Base-by-base conservation (phyloP, 2,329 filamentous ascomycete species). In the Xylaria sp. region DNA sequence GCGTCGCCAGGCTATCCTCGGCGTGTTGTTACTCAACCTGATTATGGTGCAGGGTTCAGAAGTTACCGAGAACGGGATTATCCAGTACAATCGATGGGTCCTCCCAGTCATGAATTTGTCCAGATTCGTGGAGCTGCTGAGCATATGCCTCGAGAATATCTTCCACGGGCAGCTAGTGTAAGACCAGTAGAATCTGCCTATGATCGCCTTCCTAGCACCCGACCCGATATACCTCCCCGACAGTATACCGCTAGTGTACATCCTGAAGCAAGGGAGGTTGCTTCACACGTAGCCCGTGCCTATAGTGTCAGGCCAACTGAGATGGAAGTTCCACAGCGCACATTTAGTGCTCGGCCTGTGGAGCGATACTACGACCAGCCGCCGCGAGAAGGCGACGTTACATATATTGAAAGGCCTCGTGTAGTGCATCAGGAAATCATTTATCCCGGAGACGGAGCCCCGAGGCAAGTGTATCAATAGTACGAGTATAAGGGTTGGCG, bases 1-100 rank as follows among this genome's bases (percentile, higher is more conserved):
- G 74, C 83, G 1, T 83, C 89, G 3, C 87, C 89, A 2, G 75
- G 82, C 8, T 85, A 79, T 54, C 78, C 82, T 9, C 82, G 88
- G 68, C 84, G 88, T 50, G 83, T 90, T 51, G 81, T 92, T 24
- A 89, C 89, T 11, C 87, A 90, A 69, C 86, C 89, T 1, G 90
- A 92, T 69, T 87, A 84, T 60, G 75, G 83, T 30, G 75, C 85
- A 7, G 85, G 88, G 59, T 85, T 86, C 69, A 84, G 87, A 68
- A 80, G 83, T 32, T 88, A 87, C 69, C 84, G 85, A 17, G 85
- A 86, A 70, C 82, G 87, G 63, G 89, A 91, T 71, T 87, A 88
- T 71, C 85, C 88, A 4, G 79, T 80, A 70, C 86, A 84, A 45
- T 86, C 84, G 11, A 79, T 83, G 67, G 78, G 75, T 4, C 79